A percentile compares a stretch with the other conserved stretches of the same genome.
Evolutionary conservation across 768 basidiomycete species (phyloP).

Genomic region (Russula compacta): DNA sequence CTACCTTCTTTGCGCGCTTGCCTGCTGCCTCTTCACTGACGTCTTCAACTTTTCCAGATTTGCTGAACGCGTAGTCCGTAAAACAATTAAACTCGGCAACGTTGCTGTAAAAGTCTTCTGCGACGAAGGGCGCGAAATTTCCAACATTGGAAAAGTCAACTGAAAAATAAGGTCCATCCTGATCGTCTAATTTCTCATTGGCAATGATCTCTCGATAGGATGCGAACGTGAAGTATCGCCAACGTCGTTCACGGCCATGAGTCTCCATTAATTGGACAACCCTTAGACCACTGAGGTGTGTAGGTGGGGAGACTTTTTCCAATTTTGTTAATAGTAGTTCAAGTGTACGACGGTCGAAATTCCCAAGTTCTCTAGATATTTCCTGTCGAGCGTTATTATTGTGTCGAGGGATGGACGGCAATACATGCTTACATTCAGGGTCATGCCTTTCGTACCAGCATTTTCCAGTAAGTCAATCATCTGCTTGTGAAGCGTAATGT

Average conservation of each 20-base stretch:
- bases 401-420: background rate
- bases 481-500: constrained; percentile 69
- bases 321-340: constrained; percentile 72
- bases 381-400: constrained; percentile 37
- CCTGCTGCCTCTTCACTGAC: constrained; percentile 9
- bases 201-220: constrained; percentile 57
- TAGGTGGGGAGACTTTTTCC: constrained; percentile 52
- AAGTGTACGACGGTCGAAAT: constrained; percentile 74
- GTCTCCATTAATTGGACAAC: constrained; percentile 72
- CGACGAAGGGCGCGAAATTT: constrained; percentile 40
- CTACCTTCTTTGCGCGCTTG: constrained; percentile 20
- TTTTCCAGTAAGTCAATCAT: constrained; percentile 65
- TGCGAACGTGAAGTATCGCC: constrained; percentile 71
- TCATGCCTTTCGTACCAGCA: constrained; percentile 60
- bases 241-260: constrained; percentile 74
- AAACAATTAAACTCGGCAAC: constrained; percentile 34
- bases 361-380: constrained; percentile 48
- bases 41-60: background rate
- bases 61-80: constrained; percentile 41
- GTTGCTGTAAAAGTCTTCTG: constrained; percentile 47
- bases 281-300: constrained; percentile 63
- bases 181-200: constrained; percentile 54
- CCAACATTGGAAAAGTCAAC: constrained; percentile 44
- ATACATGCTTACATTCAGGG: constrained; percentile 46
- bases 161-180: constrained; percentile 34